Evolutionary conservation across 345 rosid species (phyloP).

Genomic region (Populus davidiana): DNA sequence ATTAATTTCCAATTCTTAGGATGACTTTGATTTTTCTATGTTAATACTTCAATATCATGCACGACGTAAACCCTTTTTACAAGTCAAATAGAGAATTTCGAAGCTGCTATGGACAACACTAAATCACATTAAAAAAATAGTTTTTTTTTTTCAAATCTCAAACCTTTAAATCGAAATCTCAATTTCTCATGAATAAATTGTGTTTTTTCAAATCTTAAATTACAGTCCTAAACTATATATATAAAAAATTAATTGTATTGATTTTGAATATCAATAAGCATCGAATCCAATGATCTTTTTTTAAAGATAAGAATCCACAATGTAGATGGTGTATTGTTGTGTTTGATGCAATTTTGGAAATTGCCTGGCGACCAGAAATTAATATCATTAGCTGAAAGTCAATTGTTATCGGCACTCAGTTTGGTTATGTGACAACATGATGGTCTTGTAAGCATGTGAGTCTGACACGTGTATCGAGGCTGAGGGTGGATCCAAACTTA

Average conservation of each 20-base stretch:
- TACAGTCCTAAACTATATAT: too few relatives aligned
- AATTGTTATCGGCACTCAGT: not conserved
- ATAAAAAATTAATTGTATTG: too few relatives aligned
- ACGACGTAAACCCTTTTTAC: not conserved
- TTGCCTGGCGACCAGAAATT: not conserved
- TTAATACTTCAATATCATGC: not conserved
- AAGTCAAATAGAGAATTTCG: too few relatives aligned
- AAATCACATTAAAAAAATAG: not conserved
- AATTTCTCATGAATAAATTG: not conserved
- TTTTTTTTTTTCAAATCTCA: not conserved
- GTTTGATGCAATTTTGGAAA: not conserved
- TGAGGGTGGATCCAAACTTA: not conserved
- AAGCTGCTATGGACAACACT: too few relatives aligned
- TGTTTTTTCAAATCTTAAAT: too few relatives aligned
- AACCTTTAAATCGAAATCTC: not conserved
- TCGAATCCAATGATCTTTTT: too few relatives aligned
- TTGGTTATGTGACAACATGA: not conserved
- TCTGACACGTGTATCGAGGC: conserved; percentile 25
- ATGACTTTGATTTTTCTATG: not conserved
- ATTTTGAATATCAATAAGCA: too few relatives aligned
- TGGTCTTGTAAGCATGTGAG: conserved; percentile 8
- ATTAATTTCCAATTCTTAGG: not conserved
- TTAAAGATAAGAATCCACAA: too few relatives aligned
- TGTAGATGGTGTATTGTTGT: too few relatives aligned
- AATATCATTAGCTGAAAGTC: too few relatives aligned